A percentile compares a stretch with the other conserved stretches of the same genome.
These are phyloP conservation scores for Vicia faba DNA, from an alignment of 306 rosid genomes.

Conservation along the genomic window DNA sequence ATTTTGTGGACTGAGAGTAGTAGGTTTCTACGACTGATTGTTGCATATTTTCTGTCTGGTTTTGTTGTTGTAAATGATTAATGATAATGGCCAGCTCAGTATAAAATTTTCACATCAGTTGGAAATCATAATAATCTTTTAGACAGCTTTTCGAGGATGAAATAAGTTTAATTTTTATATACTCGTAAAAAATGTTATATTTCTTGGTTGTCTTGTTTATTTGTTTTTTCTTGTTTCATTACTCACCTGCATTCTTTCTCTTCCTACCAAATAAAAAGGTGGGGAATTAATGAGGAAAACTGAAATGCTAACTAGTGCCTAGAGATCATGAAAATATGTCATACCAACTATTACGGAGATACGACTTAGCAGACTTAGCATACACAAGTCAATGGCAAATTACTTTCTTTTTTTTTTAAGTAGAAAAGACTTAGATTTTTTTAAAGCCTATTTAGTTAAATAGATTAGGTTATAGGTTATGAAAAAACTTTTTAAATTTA, in stretches of 20 bases:
- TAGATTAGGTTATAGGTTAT: no score
- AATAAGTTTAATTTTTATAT: not conserved
- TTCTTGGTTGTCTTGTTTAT: not conserved
- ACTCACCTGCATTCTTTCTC: not conserved
- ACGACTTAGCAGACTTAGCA: no score
- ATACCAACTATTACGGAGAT: no score
- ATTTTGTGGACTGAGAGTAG: slow-evolving; percentile 13
- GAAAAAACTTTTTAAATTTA: no score
- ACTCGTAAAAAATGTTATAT: not conserved
- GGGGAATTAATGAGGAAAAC: no score
- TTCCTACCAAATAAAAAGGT: not conserved
- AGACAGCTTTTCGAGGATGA: not conserved
- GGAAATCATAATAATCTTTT: slow-evolving; percentile 22
- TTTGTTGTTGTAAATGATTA: slow-evolving; percentile 28
- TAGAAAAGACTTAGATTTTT: no score
- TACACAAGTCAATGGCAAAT: no score
- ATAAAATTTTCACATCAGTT: slow-evolving; percentile 6
- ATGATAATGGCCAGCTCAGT: slow-evolving; percentile 7
- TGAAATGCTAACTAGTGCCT: no score
- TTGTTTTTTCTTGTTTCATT: not conserved
- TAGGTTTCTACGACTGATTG: slow-evolving; percentile 12
- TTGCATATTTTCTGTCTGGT: not conserved
- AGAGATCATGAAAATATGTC: no score
- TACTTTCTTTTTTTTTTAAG: no score
- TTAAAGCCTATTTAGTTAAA: no score